Base-by-base conservation (phyloP, 805 yeast species). In the Yarrowia divulgata region DNA sequence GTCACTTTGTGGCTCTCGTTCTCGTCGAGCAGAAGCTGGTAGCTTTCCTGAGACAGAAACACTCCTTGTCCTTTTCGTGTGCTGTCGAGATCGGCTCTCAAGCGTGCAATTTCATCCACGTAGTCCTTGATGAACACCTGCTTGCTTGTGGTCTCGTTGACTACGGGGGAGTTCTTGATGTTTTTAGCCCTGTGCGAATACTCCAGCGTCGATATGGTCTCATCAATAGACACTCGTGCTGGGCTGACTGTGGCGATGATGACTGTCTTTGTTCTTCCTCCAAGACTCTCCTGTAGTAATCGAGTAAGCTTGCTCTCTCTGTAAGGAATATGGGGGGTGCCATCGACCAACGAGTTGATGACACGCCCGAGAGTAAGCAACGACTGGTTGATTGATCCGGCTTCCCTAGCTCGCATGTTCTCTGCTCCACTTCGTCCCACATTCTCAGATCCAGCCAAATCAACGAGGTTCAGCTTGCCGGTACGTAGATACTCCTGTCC, bases 371-470 rank as follows among this genome's bases (percentile, higher is more conserved):
- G 81, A 0, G 97, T 89, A 43, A 93, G 80, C 66, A 93, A 81
- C 77, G 95, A 89, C 78, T 91, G 97, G 77, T 93, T 93, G 58
- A 93, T 93, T 12, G 90, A 86, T 0, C 97, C 97, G 0, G 97
- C 97, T 75, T 93, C 98, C 73, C 91, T 87, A 0, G 97, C 97
- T 58, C 97, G 82, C 76, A 87, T 89, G 72, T 90, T 87, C 23
- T 85, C 82, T 0, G 97, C 97, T 5, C 98, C 98, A 0, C 97
- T 90, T 74, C 92, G 81, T 71, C 81, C 84, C 69, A 93, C 89
- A 76, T 93, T 92, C 77, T 93, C 98, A 6, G 97, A 90, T 0
- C 98, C 98, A 0, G 98, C 98, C 72, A 93, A 82, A 80, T 93
- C 98, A 7, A 93, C 98, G 40, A 92, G 80, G 75, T 92, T 91